phyloP scores from a whole-genome alignment of 176 grass and related monocot species.

The Zoysia japonica region DNA sequence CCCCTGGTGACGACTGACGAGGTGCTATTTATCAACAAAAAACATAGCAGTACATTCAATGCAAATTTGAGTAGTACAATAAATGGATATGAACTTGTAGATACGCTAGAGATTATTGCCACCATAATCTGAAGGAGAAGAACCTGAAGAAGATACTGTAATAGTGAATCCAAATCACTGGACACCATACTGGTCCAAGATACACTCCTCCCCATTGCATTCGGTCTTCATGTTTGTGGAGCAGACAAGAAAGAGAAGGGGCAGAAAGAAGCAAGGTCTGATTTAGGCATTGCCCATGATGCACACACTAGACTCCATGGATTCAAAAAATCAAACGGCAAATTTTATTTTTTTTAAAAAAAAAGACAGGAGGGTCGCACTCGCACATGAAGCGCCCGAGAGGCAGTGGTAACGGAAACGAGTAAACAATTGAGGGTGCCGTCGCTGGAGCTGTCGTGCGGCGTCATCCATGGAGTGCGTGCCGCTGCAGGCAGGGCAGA shows the following conservation, averaged over 20 bases:
- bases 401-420: conserved; percentile 14
- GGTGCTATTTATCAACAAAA: conserved; percentile 15
- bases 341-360: background rate
- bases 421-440: background rate
- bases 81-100: background rate
- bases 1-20: background rate
- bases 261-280: background rate
- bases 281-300: background rate
- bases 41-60: background rate
- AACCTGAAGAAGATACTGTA: background rate
- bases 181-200: background rate
- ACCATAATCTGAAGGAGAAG: background rate
- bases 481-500: background rate
- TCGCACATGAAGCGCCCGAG: conserved; percentile 5
- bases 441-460: conserved; percentile 1
- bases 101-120: background rate
- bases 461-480: background rate
- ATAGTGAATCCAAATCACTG: background rate
- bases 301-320: background rate
- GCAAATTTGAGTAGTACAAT: conserved; percentile 9
- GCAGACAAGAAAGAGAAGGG: background rate
- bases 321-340: background rate
- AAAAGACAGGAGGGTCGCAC: background rate
- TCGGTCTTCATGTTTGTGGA: background rate
- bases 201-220: background rate